Percentiles rank a stretch among this genome's conserved stretches.
Conservation (phyloP, 2,329 filamentous ascomycete species). For the Clonostachys rhizophaga region DNA sequence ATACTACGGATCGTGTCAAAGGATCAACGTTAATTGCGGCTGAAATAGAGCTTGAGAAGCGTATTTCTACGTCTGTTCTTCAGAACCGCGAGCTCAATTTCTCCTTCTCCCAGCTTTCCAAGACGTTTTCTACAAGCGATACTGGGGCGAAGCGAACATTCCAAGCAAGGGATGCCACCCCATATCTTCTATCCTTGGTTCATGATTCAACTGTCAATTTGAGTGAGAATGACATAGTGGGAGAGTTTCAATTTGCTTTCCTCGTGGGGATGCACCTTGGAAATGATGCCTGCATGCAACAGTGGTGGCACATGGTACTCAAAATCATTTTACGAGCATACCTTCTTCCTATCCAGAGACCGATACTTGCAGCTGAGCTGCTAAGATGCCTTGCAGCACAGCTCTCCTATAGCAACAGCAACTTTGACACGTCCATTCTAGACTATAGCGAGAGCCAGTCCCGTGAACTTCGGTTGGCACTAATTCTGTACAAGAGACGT, state of each 20-base stretch:
- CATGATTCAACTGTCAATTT: constrained; percentile 13
- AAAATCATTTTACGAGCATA: constrained; percentile 46
- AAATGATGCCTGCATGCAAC: constrained; percentile 55
- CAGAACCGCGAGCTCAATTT: constrained; percentile 39
- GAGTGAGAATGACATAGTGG: constrained; percentile 40
- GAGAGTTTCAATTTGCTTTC: constrained; percentile 58
- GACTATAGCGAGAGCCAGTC: constrained; percentile 24
- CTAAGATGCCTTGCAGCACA: constrained; percentile 49
- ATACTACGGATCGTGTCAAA: constrained; percentile 46
- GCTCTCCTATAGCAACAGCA: constrained; percentile 44
- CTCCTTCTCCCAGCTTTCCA: constrained; percentile 34
- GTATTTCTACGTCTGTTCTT: constrained; percentile 23
- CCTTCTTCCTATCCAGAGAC: constrained; percentile 32
- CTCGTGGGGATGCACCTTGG: constrained; percentile 52
- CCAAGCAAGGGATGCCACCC: constrained; percentile 41
- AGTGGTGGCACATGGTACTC: constrained; percentile 55
- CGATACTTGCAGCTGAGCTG: constrained; percentile 38
- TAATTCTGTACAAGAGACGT: constrained; percentile 50
- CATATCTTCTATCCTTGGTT: constrained; percentile 36
- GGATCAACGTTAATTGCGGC: constrained; percentile 31
- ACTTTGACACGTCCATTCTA: constrained; percentile 39
- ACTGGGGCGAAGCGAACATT: constrained; percentile 31
- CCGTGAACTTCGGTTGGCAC: constrained; percentile 34
- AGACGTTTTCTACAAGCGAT: constrained; percentile 31
- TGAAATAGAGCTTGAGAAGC: constrained; percentile 31